Conservation (phyloP, 2,329 filamentous ascomycete species). For the Aspergillus texensis region DNA sequence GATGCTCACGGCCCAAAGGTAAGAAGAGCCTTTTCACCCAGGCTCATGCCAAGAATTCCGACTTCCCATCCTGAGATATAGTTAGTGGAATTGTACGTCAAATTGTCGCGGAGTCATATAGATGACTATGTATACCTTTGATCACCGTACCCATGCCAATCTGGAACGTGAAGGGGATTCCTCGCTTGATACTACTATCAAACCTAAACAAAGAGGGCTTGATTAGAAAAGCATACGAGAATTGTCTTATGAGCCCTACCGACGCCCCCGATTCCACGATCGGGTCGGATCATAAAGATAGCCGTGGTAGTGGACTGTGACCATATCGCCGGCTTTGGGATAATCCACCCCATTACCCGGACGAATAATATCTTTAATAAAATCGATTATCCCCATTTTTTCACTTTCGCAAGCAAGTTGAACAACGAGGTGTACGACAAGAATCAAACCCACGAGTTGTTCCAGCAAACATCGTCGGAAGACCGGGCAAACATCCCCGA, state of each 20-base stretch:
- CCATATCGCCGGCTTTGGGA: slow-evolving; percentile 20
- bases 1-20: slow-evolving; percentile 23
- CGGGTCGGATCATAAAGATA: slow-evolving; percentile 25
- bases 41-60: slow-evolving; percentile 21
- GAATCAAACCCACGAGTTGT: not conserved
- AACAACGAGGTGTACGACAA: not conserved
- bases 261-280: slow-evolving; percentile 20
- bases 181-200: slow-evolving; percentile 24
- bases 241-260: slow-evolving; percentile 9
- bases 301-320: slow-evolving; percentile 25
- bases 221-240: not conserved
- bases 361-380: slow-evolving; percentile 24
- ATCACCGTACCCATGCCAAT: slow-evolving; percentile 22
- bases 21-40: slow-evolving; percentile 23
- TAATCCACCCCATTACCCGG: slow-evolving; percentile 24
- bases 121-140: slow-evolving; percentile 10
- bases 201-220: slow-evolving; percentile 8
- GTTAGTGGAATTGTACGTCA: not conserved
- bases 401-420: not conserved
- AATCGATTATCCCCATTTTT: slow-evolving; percentile 22
- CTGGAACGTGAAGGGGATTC: slow-evolving; percentile 22
- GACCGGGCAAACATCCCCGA: not conserved
- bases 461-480: not conserved
- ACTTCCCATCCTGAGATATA: slow-evolving; percentile 20
- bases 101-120: not conserved